phyloP scores from a whole-genome alignment of 129 eudicot genomes.

The Flaveria brownii region DNA sequence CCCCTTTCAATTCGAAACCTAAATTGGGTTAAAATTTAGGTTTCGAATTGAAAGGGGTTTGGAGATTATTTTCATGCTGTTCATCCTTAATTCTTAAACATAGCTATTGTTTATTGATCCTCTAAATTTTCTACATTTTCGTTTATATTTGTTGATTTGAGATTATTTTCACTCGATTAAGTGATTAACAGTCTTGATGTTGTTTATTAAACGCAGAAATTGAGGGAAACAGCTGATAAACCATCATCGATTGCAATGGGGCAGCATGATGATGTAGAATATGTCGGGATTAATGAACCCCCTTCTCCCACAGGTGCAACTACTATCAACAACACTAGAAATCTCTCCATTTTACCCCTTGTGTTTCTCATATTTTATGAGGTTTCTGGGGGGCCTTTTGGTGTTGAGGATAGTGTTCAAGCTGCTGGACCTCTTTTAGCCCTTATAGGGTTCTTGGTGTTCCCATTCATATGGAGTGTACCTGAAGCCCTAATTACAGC shows the following conservation, averaged over 20 bases:
- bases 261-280: constrained; percentile 35
- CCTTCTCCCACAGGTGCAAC: constrained; percentile 48
- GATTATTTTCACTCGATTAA: background rate
- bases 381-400: constrained; percentile 88
- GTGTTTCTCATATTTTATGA: constrained; percentile 77
- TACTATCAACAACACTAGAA: constrained; percentile 32
- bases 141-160: background rate
- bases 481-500: constrained; percentile 85
- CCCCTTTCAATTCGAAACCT: too few relatives aligned
- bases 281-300: constrained; percentile 45
- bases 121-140: background rate
- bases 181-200: constrained; percentile 2
- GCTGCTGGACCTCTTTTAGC: constrained; percentile 89
- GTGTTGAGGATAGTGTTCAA: constrained; percentile 72
- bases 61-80: background rate
- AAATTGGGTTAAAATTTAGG: background rate
- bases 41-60: background rate
- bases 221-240: constrained; percentile 40
- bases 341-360: constrained; percentile 59
- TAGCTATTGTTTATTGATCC: background rate
- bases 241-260: constrained; percentile 56
- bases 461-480: constrained; percentile 80
- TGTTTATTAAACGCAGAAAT: constrained; percentile 48
- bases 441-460: constrained; percentile 58
- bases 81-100: background rate